Base-by-base conservation (phyloP, 2,329 filamentous ascomycete genomes). In the Fusarium sp. region DNA sequence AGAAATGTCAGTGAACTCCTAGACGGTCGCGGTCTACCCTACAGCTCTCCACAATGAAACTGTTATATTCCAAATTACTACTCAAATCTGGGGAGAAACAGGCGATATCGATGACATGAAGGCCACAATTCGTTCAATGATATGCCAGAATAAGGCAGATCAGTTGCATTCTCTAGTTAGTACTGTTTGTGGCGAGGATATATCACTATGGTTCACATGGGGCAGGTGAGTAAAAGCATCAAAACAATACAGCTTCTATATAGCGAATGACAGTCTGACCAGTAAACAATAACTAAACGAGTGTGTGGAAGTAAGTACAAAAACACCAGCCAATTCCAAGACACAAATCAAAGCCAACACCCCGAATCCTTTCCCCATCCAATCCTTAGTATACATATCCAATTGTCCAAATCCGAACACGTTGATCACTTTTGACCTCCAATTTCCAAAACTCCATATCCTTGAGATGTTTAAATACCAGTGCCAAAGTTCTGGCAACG, bases 401-500 rank as follows among this genome's bases (percentile, higher is more conserved):
- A 52, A 41, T 44, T 44, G 56, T 55, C 27, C 10, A 62, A 54
- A 51, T 27, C 34, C 44, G 40, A 29, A 29, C 20, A 29, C 44
- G 43, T 47, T 40, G 32, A 20, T 40, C 56, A 40, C 43, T 52
- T 63, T 67, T 62, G 25, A 25, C 46, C 20, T 20, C 25, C 20
- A 27, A 51, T 57, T 27, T 15, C 46, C 24, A 20, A 51, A 67
- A 58, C 43, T 55, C 30, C 53, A 30, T 20, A 41, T 27, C 22
- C n/a, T 32, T 45, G 18, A 40, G 29, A 20, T 6, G 13, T 4
- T 56, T 70, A 75, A 40, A 72, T 40, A 68, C 78, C 64, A 11
- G 60, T 58, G 40, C 78, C 78, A 65, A 76, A 85, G 47, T 62
- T 78, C 40, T 69, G 72, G 75, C 85, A 87, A 71, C 84, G 82